Conservation (phyloP, 257 asterid species). For the Solanum sitiens region DNA sequence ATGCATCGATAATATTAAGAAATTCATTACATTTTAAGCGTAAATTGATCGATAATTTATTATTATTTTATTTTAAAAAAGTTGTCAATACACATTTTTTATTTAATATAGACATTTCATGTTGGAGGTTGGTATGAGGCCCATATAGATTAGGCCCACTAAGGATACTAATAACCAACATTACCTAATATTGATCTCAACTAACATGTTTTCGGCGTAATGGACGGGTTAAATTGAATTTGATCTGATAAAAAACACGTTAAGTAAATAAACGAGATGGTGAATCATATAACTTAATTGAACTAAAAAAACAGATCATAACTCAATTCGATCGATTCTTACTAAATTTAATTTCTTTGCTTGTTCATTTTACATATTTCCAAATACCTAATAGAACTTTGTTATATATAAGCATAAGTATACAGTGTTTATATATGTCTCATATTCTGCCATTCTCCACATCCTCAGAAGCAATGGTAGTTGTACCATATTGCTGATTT, state of each 20-base stretch:
- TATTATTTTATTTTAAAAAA: not conserved
- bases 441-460: constrained; percentile 21
- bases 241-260: not conserved
- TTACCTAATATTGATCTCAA: not conserved
- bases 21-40: not conserved
- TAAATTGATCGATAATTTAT: not conserved
- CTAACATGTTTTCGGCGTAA: not conserved
- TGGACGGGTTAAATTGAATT: not conserved
- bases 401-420: not conserved
- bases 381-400: not conserved
- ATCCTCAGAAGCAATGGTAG: not conserved
- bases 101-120: not conserved
- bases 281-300: not conserved
- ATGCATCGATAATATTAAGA: not conserved
- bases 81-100: not conserved
- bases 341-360: not conserved
- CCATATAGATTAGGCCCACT: not conserved
- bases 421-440: not conserved
- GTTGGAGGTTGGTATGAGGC: not conserved
- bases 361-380: not conserved
- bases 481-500: not conserved
- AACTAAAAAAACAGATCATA: not conserved
- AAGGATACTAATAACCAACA: not conserved
- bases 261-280: not conserved
- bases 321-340: not conserved